Evolutionary conservation across 2,329 filamentous ascomycete species (phyloP), one percentile per base, ranked within the genome.

Genomic region (Diplocarpon mali): DNA sequence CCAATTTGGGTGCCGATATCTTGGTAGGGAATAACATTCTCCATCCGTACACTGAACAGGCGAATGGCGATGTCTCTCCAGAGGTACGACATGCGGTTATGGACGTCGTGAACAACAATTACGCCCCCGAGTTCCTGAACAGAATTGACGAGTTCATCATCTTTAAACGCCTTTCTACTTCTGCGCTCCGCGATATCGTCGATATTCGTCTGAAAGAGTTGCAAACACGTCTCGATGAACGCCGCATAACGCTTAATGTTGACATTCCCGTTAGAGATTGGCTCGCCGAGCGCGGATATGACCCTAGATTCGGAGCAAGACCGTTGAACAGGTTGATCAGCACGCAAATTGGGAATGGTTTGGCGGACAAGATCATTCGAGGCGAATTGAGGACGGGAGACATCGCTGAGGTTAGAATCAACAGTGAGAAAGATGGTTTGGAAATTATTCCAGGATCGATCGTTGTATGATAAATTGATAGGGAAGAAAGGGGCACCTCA

Each of bases 121-220:
- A 95, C 61, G 80, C 90, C 5, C 92, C 92, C 2, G 92, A 96
- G 62, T 98, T 96, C 71, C 75, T 96, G 52, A 96, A 98, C 67
- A 78, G 92, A 15, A 87, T 96, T 51, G 90, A 96, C 64, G 90
- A 93, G 49, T 95, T 96, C 68, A 95, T 96, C 62, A 70, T 96
- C 60, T 96, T 96, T 72, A 90, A 89, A 66, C 78, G 90, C 8
- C 75, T 96, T 2, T 85, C 86, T 1, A 74, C 73, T 27, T 69
- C 73, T 14, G 89, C 90, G 13, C 73, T 96, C 45, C 75, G 87
- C 27, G 89, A 94, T 59, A 96, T 96, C 52, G 88, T 95, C 39
- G 87, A 96, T 59, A 95, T 96, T 52, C 78, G 92, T 28, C 71
- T 96, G 38, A 76, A 73, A 49, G 92, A 96, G 66, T 71, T 96